Conservation (phyloP, 1,139 yeast genomes). For the Candida dubliniensis region DNA sequence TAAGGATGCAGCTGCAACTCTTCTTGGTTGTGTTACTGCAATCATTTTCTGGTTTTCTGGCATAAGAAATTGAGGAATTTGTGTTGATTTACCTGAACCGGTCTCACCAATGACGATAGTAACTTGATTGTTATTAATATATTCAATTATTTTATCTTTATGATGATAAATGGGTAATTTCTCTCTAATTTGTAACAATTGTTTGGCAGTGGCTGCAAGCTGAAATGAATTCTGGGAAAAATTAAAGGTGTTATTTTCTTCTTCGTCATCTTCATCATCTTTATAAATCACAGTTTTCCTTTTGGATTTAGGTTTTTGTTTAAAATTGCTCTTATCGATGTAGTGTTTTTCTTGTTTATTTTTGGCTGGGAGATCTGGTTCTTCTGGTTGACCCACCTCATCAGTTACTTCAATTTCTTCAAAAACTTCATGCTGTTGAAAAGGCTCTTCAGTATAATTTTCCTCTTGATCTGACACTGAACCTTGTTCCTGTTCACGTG, state of each 20-base stretch:
- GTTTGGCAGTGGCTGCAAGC: conserved; percentile 43
- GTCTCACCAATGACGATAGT: conserved; percentile 93
- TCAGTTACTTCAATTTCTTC: conserved; percentile 9
- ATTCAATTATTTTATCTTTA: conserved; percentile 58
- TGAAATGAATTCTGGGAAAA: conserved; percentile 11
- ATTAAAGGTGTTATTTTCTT: conserved; percentile 11
- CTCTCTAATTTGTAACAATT: conserved; percentile 52
- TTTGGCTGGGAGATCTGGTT: not conserved
- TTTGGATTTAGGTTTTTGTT: conserved; percentile 2
- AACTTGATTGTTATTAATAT: conserved; percentile 57
- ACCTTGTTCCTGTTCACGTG: not conserved
- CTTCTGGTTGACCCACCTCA: conserved; percentile 3
- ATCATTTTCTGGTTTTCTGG: conserved; percentile 71
- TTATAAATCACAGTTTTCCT: conserved; percentile 15
- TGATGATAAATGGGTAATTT: conserved; percentile 77
- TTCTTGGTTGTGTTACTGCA: conserved; percentile 91
- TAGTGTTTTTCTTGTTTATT: conserved; percentile 1
- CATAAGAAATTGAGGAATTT: conserved; percentile 82
- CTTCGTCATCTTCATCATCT: conserved; percentile 33
- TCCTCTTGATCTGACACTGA: conserved; percentile 1
- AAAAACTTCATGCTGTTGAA: conserved; percentile 9
- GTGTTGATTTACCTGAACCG: conserved; percentile 95
- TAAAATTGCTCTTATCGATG: conserved; percentile 5
- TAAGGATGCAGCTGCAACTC: conserved; percentile 91
- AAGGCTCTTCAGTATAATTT: not conserved